Conservation (phyloP, 192 early-diverging fungal species). For the Coemansia reversa region DNA sequence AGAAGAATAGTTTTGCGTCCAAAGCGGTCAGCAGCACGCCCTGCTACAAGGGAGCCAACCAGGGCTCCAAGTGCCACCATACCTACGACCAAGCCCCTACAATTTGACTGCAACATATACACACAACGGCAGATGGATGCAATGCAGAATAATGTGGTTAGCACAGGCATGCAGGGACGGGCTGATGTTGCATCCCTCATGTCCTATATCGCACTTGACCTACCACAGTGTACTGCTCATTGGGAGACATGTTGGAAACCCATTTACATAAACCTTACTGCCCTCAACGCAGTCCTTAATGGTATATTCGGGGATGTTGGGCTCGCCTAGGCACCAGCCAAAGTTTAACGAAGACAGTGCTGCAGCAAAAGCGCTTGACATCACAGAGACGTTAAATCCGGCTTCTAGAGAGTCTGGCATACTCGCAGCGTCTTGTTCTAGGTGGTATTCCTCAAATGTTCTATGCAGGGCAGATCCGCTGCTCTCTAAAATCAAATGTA, state of each 20-base stretch:
- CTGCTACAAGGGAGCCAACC: slow-evolving; percentile 62
- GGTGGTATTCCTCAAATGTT: neutral
- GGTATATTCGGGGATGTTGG: slow-evolving; percentile 56
- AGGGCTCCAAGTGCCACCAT: slow-evolving; percentile 63
- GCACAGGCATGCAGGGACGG: too few species aligned
- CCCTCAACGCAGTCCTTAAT: slow-evolving; percentile 54
- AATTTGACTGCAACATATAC: slow-evolving; percentile 11
- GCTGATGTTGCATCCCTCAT: too few species aligned
- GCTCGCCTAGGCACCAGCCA: slow-evolving; percentile 55
- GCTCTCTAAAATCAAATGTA: neutral
- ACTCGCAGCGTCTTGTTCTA: neutral
- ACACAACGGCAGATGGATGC: neutral
- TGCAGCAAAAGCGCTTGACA: slow-evolving; percentile 34
- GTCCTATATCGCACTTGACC: slow-evolving; percentile 10
- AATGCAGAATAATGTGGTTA: neutral
- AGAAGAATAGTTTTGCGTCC: slow-evolving; percentile 67
- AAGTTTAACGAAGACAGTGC: slow-evolving; percentile 50
- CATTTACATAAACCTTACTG: slow-evolving; percentile 12
- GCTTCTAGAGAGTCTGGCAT: slow-evolving; percentile 37
- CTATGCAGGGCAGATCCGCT: too few species aligned
- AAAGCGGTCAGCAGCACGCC: slow-evolving; percentile 56
- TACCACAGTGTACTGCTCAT: slow-evolving; percentile 55
- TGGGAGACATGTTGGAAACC: slow-evolving; percentile 43
- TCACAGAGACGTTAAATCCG: slow-evolving; percentile 23
- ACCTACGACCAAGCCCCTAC: slow-evolving; percentile 59